Conservation (phyloP, 805 yeast species). For the Lipomyces anomalus region DNA sequence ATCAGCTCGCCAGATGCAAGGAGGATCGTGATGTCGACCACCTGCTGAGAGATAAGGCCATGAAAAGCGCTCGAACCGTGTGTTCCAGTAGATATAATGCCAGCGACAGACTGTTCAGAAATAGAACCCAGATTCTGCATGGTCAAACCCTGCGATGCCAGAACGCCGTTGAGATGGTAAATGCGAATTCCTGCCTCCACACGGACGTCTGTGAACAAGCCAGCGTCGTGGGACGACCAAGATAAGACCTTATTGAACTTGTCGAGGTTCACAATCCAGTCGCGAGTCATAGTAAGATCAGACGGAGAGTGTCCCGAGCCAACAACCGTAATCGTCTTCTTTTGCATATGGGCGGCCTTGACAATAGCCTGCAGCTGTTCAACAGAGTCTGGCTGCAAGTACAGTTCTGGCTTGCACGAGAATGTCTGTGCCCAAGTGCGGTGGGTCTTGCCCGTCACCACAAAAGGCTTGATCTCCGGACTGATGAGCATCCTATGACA, state of each 20-base stretch:
- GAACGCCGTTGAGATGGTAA: slow-evolving; percentile 61
- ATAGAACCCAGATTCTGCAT: slow-evolving; percentile 91
- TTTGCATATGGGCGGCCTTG: slow-evolving; percentile 50
- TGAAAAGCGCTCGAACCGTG: slow-evolving; percentile 94
- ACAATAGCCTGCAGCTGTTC: slow-evolving; percentile 69
- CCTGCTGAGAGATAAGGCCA: slow-evolving; percentile 82
- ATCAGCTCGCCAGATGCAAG: slow-evolving; percentile 70
- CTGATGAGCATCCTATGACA: background rate
- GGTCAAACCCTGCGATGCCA: slow-evolving; percentile 63
- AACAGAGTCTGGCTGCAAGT: slow-evolving; percentile 66
- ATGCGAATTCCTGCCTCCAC: slow-evolving; percentile 92
- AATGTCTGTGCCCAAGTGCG: slow-evolving; percentile 91
- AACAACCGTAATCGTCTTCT: slow-evolving; percentile 69
- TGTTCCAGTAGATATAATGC: slow-evolving; percentile 94
- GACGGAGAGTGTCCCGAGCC: slow-evolving; percentile 97
- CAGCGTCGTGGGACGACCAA: slow-evolving; percentile 46
- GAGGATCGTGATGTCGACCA: slow-evolving; percentile 69
- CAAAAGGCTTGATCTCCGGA: slow-evolving; percentile 26
- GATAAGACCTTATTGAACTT: slow-evolving; percentile 53
- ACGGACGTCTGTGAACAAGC: slow-evolving; percentile 75
- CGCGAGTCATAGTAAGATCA: slow-evolving; percentile 77
- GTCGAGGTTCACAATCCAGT: slow-evolving; percentile 86
- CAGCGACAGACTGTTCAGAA: slow-evolving; percentile 88
- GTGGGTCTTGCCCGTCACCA: slow-evolving; percentile 45
- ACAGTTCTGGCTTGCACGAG: slow-evolving; percentile 65